A percentile compares a stretch with the other conserved stretches of the same genome.
These are phyloP conservation scores for Beauveria bassiana DNA, from an alignment of 2,329 filamentous ascomycete species.

Conservation along the genomic window DNA sequence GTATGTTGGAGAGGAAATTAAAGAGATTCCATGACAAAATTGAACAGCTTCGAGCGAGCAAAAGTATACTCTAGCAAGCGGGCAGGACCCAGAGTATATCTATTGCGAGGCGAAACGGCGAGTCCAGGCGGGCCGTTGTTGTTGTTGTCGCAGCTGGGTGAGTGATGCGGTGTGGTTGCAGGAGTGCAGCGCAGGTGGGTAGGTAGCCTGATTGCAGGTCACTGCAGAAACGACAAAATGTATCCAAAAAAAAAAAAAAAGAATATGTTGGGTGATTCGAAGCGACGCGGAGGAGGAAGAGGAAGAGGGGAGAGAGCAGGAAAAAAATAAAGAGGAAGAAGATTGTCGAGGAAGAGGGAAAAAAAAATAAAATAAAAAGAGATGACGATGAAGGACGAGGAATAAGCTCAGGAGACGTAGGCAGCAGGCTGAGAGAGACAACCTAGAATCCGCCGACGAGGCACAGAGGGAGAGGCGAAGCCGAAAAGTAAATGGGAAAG, in stretches of 20 bases:
- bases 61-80: neutral
- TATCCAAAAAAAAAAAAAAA: neutral
- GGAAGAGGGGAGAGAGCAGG: neutral
- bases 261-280: neutral
- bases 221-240: slow-evolving; percentile 6
- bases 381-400: neutral
- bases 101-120: neutral
- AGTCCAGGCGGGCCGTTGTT: neutral
- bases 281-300: neutral
- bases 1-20: neutral
- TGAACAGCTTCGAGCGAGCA: neutral
- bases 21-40: neutral
- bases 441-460: neutral
- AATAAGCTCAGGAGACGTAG: slow-evolving; percentile 4
- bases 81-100: neutral
- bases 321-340: neutral
- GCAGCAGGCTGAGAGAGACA: slow-evolving; percentile 1
- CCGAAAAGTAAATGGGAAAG: neutral
- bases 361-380: neutral
- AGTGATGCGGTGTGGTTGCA: slow-evolving; percentile 8
- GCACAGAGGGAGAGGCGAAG: too few species aligned
- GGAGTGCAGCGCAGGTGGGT: neutral
- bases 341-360: neutral
- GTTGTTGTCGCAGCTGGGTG: slow-evolving; percentile 1
- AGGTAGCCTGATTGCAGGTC: neutral